phyloP scores from a whole-genome alignment of 1,139 yeast species.

The Candida dubliniensis region DNA sequence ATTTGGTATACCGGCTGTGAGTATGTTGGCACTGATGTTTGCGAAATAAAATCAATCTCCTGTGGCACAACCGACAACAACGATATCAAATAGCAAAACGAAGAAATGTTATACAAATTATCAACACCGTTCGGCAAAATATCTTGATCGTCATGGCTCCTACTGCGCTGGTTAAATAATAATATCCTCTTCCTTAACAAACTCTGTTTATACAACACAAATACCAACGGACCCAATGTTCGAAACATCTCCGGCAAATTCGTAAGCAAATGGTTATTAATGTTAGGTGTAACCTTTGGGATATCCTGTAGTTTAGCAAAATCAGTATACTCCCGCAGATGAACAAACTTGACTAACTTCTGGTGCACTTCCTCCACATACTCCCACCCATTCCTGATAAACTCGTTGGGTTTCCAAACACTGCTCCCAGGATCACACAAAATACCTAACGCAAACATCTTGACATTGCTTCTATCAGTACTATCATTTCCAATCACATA shows the following conservation, averaged over 20 bases:
- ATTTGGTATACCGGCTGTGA: constrained; percentile 62
- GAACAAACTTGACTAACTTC: constrained; percentile 41
- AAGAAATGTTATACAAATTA: constrained; percentile 17
- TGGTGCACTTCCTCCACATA: constrained; percentile 48
- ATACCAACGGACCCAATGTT: constrained; percentile 69
- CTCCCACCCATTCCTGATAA: constrained; percentile 55
- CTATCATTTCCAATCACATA: constrained; percentile 19
- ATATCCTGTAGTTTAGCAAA: constrained; percentile 15
- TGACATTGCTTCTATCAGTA: constrained; percentile 49
- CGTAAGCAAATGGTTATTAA: constrained; percentile 51
- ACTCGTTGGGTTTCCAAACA: constrained; percentile 55
- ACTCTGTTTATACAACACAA: constrained; percentile 68
- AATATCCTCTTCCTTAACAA: constrained; percentile 62
- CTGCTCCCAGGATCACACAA: constrained; percentile 45
- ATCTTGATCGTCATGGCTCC: constrained; percentile 16
- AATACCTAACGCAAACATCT: constrained; percentile 66
- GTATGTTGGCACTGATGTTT: constrained; percentile 18
- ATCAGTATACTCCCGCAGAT: constrained; percentile 15
- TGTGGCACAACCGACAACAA: constrained; percentile 40
- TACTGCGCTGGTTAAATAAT: constrained; percentile 48
- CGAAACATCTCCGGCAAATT: constrained; percentile 49
- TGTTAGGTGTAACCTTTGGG: constrained; percentile 13
- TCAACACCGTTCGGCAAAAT: constrained; percentile 9
- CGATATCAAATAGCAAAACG: constrained; percentile 39
- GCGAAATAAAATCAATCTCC: constrained; percentile 22